Evolutionary conservation across 306 rosid species (phyloP), one percentile per base, ranked within the genome.

Genomic region (Fagus crenata): DNA sequence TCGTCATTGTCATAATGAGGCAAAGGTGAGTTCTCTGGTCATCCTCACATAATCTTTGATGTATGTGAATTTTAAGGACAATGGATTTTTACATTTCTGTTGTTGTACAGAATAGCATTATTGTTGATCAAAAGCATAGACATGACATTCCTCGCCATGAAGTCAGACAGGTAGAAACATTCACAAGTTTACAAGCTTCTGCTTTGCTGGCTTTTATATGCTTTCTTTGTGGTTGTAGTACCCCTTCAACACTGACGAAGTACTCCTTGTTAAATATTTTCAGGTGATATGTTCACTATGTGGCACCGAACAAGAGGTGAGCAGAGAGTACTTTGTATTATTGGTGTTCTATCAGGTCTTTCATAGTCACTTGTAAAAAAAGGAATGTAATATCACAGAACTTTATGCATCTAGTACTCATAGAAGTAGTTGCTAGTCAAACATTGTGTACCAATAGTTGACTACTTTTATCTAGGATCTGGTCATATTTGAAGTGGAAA

Each of bases 271-370:
- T n/a, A 35, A 73, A 9, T 59, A 39, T 80, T 32, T 55, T 42
- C 88, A 93, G 97, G 93, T 94, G 54, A 89, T 90, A 78, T 94
- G 97, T 75, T 88, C 95, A 35, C 90, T 90, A 14, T 92, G 97
- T 79, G 89, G 87, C 70, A 90, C 95, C 0, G 96, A 92, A 80
- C 98, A 92, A 82, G 92, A 88, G 96, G 97, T 90, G 77, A 49
- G 93, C 80, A 76, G 39, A 69, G 39, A 74, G 74, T 74, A 67
- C 71, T 61, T 81, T 22, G 28, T 58, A 7, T 49, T 53, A 58
- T 49, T 58, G 69, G 69, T 65, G 8, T 71, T 17, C 76, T 39
- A 59, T 28, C 36, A 60, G 28, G 32, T 71, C 64, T 9, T 40
- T 22, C 13, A 11, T 33, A 32, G 31, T 56, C 75, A 12, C 33